Conservation (phyloP, 306 rosid species). For the Sechiopsis laciniata region DNA sequence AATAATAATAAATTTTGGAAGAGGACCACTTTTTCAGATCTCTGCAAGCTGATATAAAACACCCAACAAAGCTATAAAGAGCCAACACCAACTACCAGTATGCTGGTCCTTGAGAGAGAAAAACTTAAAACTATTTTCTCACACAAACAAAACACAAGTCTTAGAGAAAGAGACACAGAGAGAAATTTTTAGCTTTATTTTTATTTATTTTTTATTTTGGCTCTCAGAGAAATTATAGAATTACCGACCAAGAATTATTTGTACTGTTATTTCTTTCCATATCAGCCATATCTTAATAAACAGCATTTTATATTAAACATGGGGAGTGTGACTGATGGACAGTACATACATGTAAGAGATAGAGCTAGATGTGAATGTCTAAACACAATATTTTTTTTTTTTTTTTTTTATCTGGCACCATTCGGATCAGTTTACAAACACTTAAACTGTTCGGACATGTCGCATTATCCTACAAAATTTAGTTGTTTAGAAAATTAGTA, state of each 20-base stretch:
- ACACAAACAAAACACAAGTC: conserved; percentile 15
- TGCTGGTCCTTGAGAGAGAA: conserved; percentile 53
- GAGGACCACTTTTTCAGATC: conserved; percentile 48
- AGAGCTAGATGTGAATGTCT: not conserved
- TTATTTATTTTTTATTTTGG: too few relatives aligned
- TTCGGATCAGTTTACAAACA: too few relatives aligned
- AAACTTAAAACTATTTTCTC: conserved; percentile 23
- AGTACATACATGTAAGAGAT: not conserved
- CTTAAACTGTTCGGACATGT: too few relatives aligned
- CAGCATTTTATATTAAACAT: conserved; percentile 2
- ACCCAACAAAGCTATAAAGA: conserved; percentile 60
- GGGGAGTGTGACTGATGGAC: not conserved
- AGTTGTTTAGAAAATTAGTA: too few relatives aligned
- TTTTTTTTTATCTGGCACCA: too few relatives aligned
- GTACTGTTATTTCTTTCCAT: conserved; percentile 2
- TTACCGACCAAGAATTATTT: not conserved
- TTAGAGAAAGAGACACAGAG: conserved; percentile 1
- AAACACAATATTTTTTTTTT: not conserved
- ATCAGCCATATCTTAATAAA: not conserved
- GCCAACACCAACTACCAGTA: conserved; percentile 47
- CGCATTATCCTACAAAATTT: too few relatives aligned
- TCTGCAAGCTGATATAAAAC: conserved; percentile 47
- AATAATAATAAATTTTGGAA: not conserved
- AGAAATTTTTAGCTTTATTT: too few relatives aligned
- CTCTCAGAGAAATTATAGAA: not conserved